phyloP scores from a whole-genome alignment of 2,329 filamentous ascomycete genomes.

The Fusarium luffae region DNA sequence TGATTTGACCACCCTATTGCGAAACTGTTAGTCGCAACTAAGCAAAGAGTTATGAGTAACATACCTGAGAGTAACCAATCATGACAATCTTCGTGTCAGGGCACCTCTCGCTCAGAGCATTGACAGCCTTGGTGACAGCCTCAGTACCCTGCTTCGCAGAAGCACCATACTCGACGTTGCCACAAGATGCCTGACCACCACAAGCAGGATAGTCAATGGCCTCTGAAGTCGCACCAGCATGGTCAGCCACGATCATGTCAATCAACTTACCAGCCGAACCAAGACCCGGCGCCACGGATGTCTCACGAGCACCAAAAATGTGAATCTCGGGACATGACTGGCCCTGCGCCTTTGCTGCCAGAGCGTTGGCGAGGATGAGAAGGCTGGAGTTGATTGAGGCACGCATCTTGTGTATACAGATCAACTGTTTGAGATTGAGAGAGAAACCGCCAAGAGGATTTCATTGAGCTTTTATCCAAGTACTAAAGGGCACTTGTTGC shows the following conservation, averaged over 20 bases:
- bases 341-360: constrained; percentile 21
- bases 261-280: constrained; percentile 63
- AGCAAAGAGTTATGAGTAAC: no score
- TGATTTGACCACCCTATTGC: constrained; percentile 66
- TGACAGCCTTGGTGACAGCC: constrained; percentile 70
- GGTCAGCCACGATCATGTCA: constrained; percentile 59
- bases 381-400: constrained; percentile 13
- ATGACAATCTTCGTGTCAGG: constrained; percentile 68
- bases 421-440: background rate
- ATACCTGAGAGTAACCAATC: constrained; percentile 70
- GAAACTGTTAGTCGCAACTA: no score
- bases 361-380: constrained; percentile 12
- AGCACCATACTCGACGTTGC: constrained; percentile 68
- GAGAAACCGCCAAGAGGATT: background rate
- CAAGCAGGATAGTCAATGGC: constrained; percentile 71
- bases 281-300: constrained; percentile 62
- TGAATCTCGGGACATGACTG: constrained; percentile 55
- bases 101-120: constrained; percentile 65
- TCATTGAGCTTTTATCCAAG: background rate
- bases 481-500: rapidly evolving
- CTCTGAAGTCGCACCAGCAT: constrained; percentile 63
- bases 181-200: constrained; percentile 68
- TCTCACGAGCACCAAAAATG: constrained; percentile 61
- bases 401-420: constrained; percentile 17
- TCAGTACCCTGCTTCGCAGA: constrained; percentile 68